Evolutionary conservation across 1,284 basidiomycete genomes (phyloP).

Genomic region (Hypsizygus ulmarius): DNA sequence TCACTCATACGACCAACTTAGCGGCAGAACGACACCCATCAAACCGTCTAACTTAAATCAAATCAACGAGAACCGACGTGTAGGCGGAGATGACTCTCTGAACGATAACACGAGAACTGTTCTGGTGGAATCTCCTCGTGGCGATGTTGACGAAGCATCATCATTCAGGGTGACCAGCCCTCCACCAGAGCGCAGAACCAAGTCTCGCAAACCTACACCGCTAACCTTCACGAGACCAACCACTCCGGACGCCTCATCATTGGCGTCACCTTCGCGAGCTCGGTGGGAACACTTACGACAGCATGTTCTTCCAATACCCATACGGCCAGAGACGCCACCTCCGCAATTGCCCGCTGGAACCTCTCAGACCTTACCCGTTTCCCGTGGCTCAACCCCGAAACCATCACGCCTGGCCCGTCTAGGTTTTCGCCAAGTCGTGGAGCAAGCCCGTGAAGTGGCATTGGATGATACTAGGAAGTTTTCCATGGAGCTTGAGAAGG

Average conservation of each 20-base stretch:
- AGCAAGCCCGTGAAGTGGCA: conserved; percentile 48
- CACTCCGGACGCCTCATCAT: conserved; percentile 20
- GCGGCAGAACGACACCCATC: neutral
- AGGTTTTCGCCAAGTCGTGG: conserved; percentile 60
- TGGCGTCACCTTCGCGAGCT: conserved; percentile 39
- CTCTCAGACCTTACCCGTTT: conserved; percentile 22
- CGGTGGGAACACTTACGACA: conserved; percentile 55
- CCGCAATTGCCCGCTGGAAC: conserved; percentile 22
- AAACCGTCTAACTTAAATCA: conserved; percentile 7
- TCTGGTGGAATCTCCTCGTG: conserved; percentile 13
- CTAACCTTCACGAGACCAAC: conserved; percentile 11
- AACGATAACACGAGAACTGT: conserved; percentile 13
- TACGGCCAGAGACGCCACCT: conserved; percentile 16
- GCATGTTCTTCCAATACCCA: conserved; percentile 43
- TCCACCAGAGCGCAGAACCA: conserved; percentile 10
- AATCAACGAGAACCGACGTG: conserved; percentile 10
- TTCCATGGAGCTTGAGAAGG: conserved; percentile 47
- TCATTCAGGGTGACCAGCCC: conserved; percentile 11
- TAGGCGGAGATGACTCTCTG: conserved; percentile 6
- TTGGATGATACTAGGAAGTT: conserved; percentile 45
- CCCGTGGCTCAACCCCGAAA: conserved; percentile 42
- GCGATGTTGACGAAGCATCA: conserved; percentile 3
- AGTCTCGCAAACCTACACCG: conserved; percentile 21
- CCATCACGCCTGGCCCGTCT: conserved; percentile 52
- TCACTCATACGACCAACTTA: conserved; percentile 1